Evolutionary conservation across 2,329 filamentous ascomycete genomes (phyloP), one percentile per base, ranked within the genome.

Genomic region (Phaeosphaeria sp.): DNA sequence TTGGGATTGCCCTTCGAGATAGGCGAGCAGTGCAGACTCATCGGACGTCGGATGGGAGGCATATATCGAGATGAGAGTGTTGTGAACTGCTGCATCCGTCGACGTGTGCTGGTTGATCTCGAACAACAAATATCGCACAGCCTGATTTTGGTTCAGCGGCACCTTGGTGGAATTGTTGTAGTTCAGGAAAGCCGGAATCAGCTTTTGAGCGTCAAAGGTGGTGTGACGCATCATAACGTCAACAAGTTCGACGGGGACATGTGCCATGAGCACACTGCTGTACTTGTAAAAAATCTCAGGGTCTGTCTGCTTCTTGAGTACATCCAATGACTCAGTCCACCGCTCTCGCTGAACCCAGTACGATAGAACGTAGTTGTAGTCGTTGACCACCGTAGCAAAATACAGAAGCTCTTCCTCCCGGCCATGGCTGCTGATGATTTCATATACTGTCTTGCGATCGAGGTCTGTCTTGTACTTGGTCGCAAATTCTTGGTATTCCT

Each of bases 301-400:
- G 50, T 96, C 91, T 5, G 89, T 96, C 78, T 99, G 95, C 77
- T 91, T 93, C 80, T 97, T 96, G 52, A 99, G 83, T 42, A 98
- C 93, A 54, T 87, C 86, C 64, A 99, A 82, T 2, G 93, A 92
- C 68, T 97, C 93, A 4, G 82, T 80, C 95, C 95, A 99, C 67
- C 91, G 87, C 78, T 98, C 95, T 58, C 94, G 86, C 77, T 98
- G 95, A 18, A 98, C 90, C 95, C 95, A 99, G 78, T 99, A 99
- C 10, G 92, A 91, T 15, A 99, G 82, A 21, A 98, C 93, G 72
- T 96, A 99, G 74, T 96, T 92, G 79, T 95, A 93, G 76, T 99
- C 95, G 68, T 94, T 90, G 47, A 96, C 85, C 6, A 90, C 87
- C 57, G 90, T 95, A 20, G 95, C 95, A 78, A 93, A 99, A 79